These are phyloP conservation scores for Chlorella variabilis DNA, from an alignment of 163 green algal genomes.

Conservation along the genomic window DNA sequence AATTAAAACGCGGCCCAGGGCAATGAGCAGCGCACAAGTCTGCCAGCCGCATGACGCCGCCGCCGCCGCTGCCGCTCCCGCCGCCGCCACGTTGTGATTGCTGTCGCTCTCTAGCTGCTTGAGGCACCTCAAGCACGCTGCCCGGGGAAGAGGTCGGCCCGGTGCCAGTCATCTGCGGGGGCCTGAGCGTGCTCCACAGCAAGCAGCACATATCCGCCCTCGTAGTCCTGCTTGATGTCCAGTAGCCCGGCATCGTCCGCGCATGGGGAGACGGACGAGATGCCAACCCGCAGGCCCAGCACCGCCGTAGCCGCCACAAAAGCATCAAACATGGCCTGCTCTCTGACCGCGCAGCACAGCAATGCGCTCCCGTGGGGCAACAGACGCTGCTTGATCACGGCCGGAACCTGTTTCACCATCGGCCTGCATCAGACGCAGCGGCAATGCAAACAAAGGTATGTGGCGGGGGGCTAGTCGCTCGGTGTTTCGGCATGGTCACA, in stretches of 20 bases:
- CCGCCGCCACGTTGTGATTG: no score
- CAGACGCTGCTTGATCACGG: slow-evolving; percentile 65
- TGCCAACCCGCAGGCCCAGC: slow-evolving; percentile 45
- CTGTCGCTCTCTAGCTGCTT: neutral
- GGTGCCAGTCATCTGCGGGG: slow-evolving; percentile 55
- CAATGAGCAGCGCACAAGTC: no score
- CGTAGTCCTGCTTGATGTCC: slow-evolving; percentile 64
- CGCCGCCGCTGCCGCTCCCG: no score
- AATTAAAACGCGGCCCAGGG: no score
- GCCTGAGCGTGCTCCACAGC: slow-evolving; percentile 55
- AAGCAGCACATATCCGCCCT: slow-evolving; percentile 78
- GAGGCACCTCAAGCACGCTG: neutral
- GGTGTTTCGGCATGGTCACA: no score
- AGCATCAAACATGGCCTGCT: slow-evolving; percentile 67
- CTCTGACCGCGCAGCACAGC: slow-evolving; percentile 75
- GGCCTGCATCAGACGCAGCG: neutral
- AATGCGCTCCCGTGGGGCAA: slow-evolving; percentile 27
- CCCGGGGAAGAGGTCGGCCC: slow-evolving; percentile 59
- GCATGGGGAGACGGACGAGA: slow-evolving; percentile 39
- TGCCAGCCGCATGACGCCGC: no score
- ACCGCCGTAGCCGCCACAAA: slow-evolving; percentile 48
- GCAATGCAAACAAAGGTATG: neutral
- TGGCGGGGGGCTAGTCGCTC: no score
- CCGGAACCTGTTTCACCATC: slow-evolving; percentile 63
- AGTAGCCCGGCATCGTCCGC: slow-evolving; percentile 53